Percentiles rank a stretch among this genome's conserved stretches.
Evolutionary conservation across 352 stramenopile species (phyloP).

Genomic region (Phytopythium vexans): DNA sequence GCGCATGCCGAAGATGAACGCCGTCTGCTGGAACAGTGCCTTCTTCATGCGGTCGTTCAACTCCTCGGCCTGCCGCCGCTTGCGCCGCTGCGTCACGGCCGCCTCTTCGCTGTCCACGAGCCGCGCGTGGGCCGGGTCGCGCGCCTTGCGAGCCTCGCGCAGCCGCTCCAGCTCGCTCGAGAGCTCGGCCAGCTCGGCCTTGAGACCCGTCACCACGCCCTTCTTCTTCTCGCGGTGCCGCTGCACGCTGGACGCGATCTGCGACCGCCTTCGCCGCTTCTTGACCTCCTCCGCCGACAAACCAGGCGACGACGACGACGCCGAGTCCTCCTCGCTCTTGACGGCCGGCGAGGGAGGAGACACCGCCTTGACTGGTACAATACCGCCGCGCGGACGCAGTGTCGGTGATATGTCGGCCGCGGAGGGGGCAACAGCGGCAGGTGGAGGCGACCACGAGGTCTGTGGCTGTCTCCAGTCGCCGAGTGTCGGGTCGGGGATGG

Average conservation of each 20-base stretch:
- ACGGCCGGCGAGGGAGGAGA: conserved; percentile 3
- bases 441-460: too few relatives aligned
- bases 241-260: conserved; percentile 69
- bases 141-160: conserved; percentile 34
- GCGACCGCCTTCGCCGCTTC: conserved; percentile 45
- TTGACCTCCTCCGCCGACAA: conserved; percentile 54
- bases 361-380: conserved; percentile 10
- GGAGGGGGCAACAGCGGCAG: neutral
- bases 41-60: conserved; percentile 56
- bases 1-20: conserved; percentile 52
- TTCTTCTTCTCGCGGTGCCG: conserved; percentile 70
- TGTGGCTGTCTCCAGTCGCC: too few relatives aligned
- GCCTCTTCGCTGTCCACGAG: conserved; percentile 56
- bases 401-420: neutral
- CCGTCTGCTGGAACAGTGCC: conserved; percentile 66
- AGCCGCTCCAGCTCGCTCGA: conserved; percentile 37
- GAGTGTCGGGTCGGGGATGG: too few relatives aligned
- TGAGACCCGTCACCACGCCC: conserved; percentile 38
- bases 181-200: conserved; percentile 38
- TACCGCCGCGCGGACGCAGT: conserved; percentile 1
- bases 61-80: conserved; percentile 53
- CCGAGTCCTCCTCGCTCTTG: neutral
- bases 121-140: conserved; percentile 38
- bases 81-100: conserved; percentile 57
- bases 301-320: conserved; percentile 5